Conservation (phyloP, 352 stramenopile genomes). For the Phytophthora hybrid region DNA sequence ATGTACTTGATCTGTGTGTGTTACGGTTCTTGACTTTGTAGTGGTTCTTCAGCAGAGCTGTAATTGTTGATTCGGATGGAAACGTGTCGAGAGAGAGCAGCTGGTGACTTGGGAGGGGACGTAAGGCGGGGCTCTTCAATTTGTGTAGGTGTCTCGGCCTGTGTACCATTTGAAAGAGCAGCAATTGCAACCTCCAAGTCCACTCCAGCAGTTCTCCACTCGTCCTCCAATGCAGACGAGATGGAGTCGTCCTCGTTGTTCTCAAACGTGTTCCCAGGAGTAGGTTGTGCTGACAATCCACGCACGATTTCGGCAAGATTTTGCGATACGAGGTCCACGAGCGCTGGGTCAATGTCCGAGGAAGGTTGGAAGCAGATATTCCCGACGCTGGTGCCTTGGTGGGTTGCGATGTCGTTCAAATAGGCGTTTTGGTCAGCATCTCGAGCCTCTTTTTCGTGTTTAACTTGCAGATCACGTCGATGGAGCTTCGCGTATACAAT, state of each 20-base stretch:
- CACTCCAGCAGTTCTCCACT: constrained; percentile 32
- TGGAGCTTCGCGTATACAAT: constrained; percentile 69
- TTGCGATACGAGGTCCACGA: constrained; percentile 47
- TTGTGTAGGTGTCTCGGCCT: not conserved
- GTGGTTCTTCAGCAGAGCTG: not conserved
- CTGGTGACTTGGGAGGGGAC: constrained; percentile 5
- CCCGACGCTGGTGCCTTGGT: constrained; percentile 52
- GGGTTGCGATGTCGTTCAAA: constrained; percentile 55
- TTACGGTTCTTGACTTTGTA: constrained; percentile 19
- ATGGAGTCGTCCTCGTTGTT: constrained; percentile 23
- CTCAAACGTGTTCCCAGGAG: not conserved
- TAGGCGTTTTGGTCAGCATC: constrained; percentile 44
- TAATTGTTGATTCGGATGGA: constrained; percentile 38
- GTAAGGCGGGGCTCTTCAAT: not conserved
- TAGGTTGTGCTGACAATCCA: constrained; percentile 5
- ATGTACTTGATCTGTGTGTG: constrained; percentile 10
- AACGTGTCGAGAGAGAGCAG: constrained; percentile 17
- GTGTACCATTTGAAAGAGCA: constrained; percentile 13
- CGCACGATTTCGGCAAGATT: constrained; percentile 49
- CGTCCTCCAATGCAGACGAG: constrained; percentile 22
- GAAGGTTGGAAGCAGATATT: constrained; percentile 77
- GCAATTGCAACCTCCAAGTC: constrained; percentile 34
- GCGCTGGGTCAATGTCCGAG: constrained; percentile 39
- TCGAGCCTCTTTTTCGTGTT: constrained; percentile 50
- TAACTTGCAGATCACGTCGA: constrained; percentile 44